phyloP scores from a whole-genome alignment of 176 grass and related monocot genomes.

The Musa itinerans region DNA sequence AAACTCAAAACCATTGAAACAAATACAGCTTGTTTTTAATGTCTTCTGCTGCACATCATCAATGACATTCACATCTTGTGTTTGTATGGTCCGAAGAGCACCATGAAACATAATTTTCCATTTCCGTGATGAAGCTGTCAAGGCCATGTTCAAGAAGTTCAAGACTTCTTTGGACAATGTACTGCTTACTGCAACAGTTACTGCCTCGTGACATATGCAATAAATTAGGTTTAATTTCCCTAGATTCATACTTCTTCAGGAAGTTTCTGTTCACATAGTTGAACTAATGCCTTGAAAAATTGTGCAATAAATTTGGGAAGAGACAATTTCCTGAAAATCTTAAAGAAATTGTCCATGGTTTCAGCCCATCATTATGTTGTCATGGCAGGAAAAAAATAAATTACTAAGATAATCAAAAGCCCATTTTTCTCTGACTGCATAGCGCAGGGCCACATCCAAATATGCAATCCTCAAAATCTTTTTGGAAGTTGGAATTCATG shows the following conservation, averaged over 20 bases:
- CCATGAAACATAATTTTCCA: slow-evolving; percentile 27
- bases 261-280: slow-evolving; percentile 34
- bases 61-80: slow-evolving; percentile 6
- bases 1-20: slow-evolving; percentile 30
- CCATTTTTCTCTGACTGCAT: slow-evolving; percentile 25
- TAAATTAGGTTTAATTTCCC: slow-evolving; percentile 22
- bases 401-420: slow-evolving; percentile 18
- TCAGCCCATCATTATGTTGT: slow-evolving; percentile 29
- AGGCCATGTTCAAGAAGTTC: slow-evolving; percentile 29
- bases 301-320: slow-evolving; percentile 37
- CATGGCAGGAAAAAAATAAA: slow-evolving; percentile 27
- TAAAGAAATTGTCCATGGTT: slow-evolving; percentile 40
- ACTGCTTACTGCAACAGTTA: slow-evolving; percentile 22
- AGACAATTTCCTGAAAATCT: slow-evolving; percentile 32
- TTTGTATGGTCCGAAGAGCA: slow-evolving; percentile 7
- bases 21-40: slow-evolving; percentile 24
- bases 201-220: slow-evolving; percentile 28
- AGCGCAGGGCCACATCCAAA: slow-evolving; percentile 26
- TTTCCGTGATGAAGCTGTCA: slow-evolving; percentile 30
- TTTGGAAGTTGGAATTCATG: slow-evolving; percentile 21
- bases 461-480: slow-evolving; percentile 41
- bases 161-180: slow-evolving; percentile 28
- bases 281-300: slow-evolving; percentile 32
- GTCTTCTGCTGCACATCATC: slow-evolving; percentile 24
- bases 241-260: slow-evolving; percentile 31